Base-by-base conservation (phyloP, 2,329 filamentous ascomycete genomes). In the Colletotrichum eremochloae region DNA sequence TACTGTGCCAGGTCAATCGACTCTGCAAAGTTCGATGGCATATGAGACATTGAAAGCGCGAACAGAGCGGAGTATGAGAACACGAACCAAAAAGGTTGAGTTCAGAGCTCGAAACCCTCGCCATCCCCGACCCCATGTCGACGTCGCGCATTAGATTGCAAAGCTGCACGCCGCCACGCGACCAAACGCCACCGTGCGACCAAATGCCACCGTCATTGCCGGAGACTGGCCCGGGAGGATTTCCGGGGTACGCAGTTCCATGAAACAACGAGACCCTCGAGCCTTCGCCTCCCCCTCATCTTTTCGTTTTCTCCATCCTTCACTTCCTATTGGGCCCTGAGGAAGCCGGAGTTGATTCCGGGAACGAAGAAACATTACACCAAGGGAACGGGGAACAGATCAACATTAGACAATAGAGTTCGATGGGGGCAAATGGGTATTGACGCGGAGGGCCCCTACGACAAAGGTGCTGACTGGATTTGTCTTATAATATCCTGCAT, bases 181-280 rank as follows among this genome's bases (percentile, higher is more conserved):
- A 48, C 55, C n/a, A 33, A 38, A 65, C 63, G 48, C 56, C 46
- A 48, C 63, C n/a, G 48, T 56, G 20, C 61, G n/a, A n/a, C n/a
- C n/a, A n/a, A n/a, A n/a, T n/a, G n/a, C n/a, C n/a, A n/a, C 46
- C 48, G 68, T 31, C 63, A 18, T 57, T 55, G 55, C 48, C 24
- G 53, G 58, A 29, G 14, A 24, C 24, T 42, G 24, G 15, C 9
- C n/a, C 31, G 44, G 46, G 9, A 38, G 31, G 52, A 46, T 58
- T 52, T 63, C 52, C 44, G 65, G 69, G 58, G 52, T 71, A 53
- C 31, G 15, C 33, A 38, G 29, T 63, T 63, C 33, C 50, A 53
- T 71, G 65, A 72, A 63, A 63, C 61, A 52, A 15, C 29, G 29
- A 29, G 29, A 60, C 14, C 42, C 68, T 68, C 64, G 52, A 57